These are phyloP conservation scores for Medicago arabica DNA, from an alignment of 306 rosid species.

Conservation along the genomic window DNA sequence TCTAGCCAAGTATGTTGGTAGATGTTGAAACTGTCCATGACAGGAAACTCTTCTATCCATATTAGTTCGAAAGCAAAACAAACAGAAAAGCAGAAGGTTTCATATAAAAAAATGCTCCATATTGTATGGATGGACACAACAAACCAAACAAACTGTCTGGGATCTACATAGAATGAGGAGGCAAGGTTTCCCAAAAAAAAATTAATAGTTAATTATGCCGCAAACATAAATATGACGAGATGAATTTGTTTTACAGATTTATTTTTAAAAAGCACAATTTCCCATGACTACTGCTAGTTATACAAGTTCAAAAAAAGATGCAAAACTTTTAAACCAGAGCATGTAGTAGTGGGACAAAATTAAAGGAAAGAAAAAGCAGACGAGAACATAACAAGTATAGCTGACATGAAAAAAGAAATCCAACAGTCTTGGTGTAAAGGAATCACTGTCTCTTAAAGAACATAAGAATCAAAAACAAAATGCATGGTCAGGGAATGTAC, in stretches of 20 bases:
- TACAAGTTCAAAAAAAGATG: slow-evolving; percentile 8
- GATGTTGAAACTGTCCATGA: slow-evolving; percentile 10
- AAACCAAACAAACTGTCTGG: slow-evolving; percentile 18
- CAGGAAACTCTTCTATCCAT: slow-evolving; percentile 1
- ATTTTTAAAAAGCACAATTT: slow-evolving; percentile 16
- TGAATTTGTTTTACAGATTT: neutral
- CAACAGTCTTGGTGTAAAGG: slow-evolving; percentile 2
- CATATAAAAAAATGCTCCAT: slow-evolving; percentile 10
- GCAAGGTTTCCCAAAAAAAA: neutral
- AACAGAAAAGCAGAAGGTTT: slow-evolving; percentile 30
- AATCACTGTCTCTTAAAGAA: slow-evolving; percentile 17
- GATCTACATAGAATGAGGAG: slow-evolving; percentile 28
- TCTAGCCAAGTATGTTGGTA: slow-evolving; percentile 23
- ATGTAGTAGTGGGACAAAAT: slow-evolving; percentile 12
- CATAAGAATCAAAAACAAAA: slow-evolving; percentile 35
- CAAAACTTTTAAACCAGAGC: neutral
- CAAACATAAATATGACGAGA: slow-evolving; percentile 3
- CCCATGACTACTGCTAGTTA: neutral
- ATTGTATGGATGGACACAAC: slow-evolving; percentile 4
- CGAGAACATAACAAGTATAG: slow-evolving; percentile 19
- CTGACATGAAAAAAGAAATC: slow-evolving; percentile 7
- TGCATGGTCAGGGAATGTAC: slow-evolving; percentile 51
- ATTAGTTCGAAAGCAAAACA: slow-evolving; percentile 30
- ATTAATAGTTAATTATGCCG: neutral
- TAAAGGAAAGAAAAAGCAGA: slow-evolving; percentile 21